Evolutionary conservation across 306 rosid genomes (phyloP).

Genomic region (Malus sieversii): DNA sequence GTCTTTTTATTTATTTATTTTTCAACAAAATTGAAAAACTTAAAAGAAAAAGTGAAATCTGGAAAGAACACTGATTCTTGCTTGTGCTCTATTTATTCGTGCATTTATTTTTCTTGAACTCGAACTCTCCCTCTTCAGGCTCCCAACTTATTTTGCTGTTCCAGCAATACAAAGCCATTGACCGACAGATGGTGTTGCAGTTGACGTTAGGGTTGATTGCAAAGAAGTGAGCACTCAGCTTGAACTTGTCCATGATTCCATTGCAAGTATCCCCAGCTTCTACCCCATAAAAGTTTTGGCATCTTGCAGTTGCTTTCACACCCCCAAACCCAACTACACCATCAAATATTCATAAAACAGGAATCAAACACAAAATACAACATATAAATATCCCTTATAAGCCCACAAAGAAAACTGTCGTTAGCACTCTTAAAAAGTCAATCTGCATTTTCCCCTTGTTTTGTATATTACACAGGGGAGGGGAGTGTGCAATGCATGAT

Average conservation of each 20-base stretch:
- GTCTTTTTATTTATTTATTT: background rate
- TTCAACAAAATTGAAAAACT: background rate
- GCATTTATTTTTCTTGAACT: background rate
- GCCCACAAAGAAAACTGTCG: background rate
- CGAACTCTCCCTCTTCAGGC: background rate
- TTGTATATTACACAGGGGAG: background rate
- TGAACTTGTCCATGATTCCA: background rate
- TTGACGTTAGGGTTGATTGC: conserved; percentile 8
- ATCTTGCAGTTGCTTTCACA: background rate
- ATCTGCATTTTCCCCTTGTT: background rate
- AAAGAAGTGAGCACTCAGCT: background rate
- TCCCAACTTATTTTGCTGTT: background rate
- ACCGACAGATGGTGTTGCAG: background rate
- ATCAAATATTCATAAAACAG: background rate
- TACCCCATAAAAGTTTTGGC: background rate
- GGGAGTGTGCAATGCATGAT: background rate
- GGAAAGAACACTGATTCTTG: background rate
- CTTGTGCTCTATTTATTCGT: background rate
- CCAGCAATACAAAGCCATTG: conserved; percentile 14
- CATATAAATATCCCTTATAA: background rate
- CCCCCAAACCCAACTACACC: background rate
- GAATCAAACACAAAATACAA: background rate
- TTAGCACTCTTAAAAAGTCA: background rate
- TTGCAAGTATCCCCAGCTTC: conserved; percentile 1
- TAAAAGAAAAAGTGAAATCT: background rate